These are phyloP conservation scores for Emergomyces orientalis DNA, from an alignment of 2,329 filamentous ascomycete species.

Conservation along the genomic window DNA sequence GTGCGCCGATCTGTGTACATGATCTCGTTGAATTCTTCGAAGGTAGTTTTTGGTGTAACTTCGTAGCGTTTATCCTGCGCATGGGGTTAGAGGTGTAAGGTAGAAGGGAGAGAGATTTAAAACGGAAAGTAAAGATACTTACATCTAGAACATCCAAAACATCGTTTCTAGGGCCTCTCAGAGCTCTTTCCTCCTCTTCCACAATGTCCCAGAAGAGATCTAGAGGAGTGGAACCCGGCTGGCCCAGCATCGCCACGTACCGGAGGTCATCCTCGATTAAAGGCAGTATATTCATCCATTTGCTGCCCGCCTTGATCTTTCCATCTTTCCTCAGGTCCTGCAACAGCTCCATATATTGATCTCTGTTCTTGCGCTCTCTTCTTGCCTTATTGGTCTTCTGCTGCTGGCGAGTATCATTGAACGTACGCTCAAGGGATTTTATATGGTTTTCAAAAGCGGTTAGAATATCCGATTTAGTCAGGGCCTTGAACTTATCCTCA, in stretches of 20 bases:
- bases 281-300: constrained; percentile 75
- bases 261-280: constrained; percentile 70
- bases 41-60: constrained; percentile 72
- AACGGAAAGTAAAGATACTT: constrained; percentile 30
- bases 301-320: constrained; percentile 79
- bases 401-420: constrained; percentile 84
- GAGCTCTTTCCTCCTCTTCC: constrained; percentile 83
- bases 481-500: constrained; percentile 74
- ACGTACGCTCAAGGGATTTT: constrained; percentile 77
- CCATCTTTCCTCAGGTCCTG: constrained; percentile 63
- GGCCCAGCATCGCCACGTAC: constrained; percentile 74
- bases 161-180: constrained; percentile 71
- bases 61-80: constrained; percentile 80
- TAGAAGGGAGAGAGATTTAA: constrained; percentile 3
- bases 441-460: constrained; percentile 92
- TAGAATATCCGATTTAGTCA: constrained; percentile 83
- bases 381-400: constrained; percentile 74
- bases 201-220: constrained; percentile 94
- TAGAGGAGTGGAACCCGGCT: constrained; percentile 72
- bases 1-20: constrained; percentile 82
- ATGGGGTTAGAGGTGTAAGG: constrained; percentile 30
- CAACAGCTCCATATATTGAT: constrained; percentile 67
- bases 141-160: constrained; percentile 84
- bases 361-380: constrained; percentile 75
- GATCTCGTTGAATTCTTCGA: constrained; percentile 76